Conservation (phyloP, 1,284 basidiomycete genomes). For the Cryptococcus depauperatus region DNA sequence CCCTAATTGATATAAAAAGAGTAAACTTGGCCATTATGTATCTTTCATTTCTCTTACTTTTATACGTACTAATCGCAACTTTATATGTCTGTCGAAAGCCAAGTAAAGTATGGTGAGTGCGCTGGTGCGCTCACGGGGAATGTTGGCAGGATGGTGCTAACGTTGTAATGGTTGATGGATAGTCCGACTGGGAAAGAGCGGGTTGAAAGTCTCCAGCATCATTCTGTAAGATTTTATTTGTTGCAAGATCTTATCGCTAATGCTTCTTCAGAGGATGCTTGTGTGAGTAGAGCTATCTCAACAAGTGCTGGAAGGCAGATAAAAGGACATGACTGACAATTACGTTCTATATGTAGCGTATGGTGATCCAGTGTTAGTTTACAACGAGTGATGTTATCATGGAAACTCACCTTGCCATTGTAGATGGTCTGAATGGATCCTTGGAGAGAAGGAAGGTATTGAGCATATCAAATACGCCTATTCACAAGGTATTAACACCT, state of each 20-base stretch:
- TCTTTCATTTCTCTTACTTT: not conserved
- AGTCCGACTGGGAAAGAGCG: slow-evolving; percentile 35
- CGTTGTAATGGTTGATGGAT: too few species aligned
- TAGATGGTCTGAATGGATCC: slow-evolving; percentile 31
- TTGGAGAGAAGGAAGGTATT: slow-evolving; percentile 34
- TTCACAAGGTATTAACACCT: slow-evolving; percentile 36
- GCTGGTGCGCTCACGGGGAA: too few species aligned
- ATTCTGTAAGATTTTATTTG: slow-evolving; percentile 28
- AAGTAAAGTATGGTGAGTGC: slow-evolving; percentile 10
- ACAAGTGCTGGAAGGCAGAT: not conserved
- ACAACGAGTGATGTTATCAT: not conserved
- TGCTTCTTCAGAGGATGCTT: slow-evolving; percentile 13
- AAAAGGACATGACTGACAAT: not conserved
- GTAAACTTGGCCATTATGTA: too few species aligned
- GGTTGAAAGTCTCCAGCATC: slow-evolving; percentile 36
- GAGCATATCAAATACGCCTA: slow-evolving; percentile 42
- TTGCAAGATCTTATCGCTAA: not conserved
- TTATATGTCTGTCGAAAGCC: not conserved
- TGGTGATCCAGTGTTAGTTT: not conserved
- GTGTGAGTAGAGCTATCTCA: slow-evolving; percentile 6
- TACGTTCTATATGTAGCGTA: not conserved
- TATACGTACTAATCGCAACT: not conserved
- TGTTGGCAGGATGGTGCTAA: too few species aligned
- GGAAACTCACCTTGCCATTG: too few species aligned
- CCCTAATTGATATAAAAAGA: too few species aligned